A percentile compares a stretch with the other conserved stretches of the same genome.
These are phyloP conservation scores for Syzygium oleosum DNA, from an alignment of 345 rosid species.

Conservation along the genomic window DNA sequence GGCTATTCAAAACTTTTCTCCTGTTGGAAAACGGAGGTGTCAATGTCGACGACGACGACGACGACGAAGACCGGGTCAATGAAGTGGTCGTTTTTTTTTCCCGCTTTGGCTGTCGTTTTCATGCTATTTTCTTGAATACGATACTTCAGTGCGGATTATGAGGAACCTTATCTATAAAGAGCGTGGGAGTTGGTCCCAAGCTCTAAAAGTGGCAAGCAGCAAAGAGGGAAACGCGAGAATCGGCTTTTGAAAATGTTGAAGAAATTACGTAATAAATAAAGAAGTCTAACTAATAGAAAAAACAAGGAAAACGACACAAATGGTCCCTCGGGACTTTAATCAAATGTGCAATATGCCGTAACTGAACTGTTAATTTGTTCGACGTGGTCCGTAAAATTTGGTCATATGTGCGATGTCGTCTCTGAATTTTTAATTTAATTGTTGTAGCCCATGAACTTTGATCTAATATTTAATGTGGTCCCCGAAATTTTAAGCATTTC, in stretches of 20 bases:
- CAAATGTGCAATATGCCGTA: rapidly evolving
- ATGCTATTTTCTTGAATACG: neutral
- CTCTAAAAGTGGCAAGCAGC: neutral
- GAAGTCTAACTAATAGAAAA: neutral
- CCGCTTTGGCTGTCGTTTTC: neutral
- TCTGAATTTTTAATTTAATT: rapidly evolving
- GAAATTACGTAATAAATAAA: neutral
- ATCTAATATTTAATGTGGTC: rapidly evolving
- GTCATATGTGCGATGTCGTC: rapidly evolving
- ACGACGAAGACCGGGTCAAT: neutral
- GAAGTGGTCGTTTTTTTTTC: neutral
- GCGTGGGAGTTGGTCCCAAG: neutral
- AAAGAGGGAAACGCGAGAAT: neutral
- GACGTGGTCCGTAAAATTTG: rapidly evolving
- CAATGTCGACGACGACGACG: neutral
- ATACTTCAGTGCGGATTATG: neutral
- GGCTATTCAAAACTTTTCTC: neutral
- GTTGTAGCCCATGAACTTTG: rapidly evolving
- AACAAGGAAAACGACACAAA: neutral
- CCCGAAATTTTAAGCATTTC: rapidly evolving
- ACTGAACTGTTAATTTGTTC: rapidly evolving
- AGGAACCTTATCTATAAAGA: neutral
- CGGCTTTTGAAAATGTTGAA: neutral
- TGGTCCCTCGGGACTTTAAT: neutral
- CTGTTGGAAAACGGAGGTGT: neutral